Percentiles rank a stretch among this genome's conserved stretches.
Evolutionary conservation across 2,329 filamentous ascomycete genomes (phyloP).

Genomic region (Claviceps sp.): DNA sequence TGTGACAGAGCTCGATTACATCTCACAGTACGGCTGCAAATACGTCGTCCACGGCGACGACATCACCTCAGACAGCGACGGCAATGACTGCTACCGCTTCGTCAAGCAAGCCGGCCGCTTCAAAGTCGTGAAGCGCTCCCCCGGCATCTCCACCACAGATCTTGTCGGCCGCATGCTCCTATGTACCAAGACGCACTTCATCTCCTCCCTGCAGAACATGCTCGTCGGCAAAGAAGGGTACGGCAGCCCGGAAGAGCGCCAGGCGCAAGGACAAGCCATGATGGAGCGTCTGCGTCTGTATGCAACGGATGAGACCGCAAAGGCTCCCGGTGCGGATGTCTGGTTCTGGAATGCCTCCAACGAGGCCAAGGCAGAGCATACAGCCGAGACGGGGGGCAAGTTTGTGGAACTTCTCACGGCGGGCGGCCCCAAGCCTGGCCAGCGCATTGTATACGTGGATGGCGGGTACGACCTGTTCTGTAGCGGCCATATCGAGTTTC

Average conservation of each 20-base stretch:
- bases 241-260: conserved; percentile 54
- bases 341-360: conserved; percentile 64
- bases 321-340: conserved; percentile 65
- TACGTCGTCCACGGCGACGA: conserved; percentile 97
- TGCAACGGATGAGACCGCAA: conserved; percentile 73
- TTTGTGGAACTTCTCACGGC: conserved; percentile 61
- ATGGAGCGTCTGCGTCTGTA: conserved; percentile 68
- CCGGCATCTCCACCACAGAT: conserved; percentile 93
- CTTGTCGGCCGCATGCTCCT: conserved; percentile 96
- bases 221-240: conserved; percentile 61
- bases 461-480: conserved; percentile 96
- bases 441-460: conserved; percentile 86
- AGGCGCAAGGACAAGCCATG: conserved; percentile 53
- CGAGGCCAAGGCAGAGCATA: conserved; percentile 29
- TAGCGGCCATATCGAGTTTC: conserved; percentile 91
- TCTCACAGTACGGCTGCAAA: conserved; percentile 85
- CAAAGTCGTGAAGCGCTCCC: conserved; percentile 92
- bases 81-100: conserved; percentile 94
- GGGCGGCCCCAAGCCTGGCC: conserved; percentile 57
- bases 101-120: conserved; percentile 90
- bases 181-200: conserved; percentile 89
- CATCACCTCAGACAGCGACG: conserved; percentile 86
- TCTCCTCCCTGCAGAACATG: conserved; percentile 59
- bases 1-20: conserved; percentile 87
- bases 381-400: conserved; percentile 45